Percentiles rank a stretch among this genome's conserved stretches.
phyloP scores from a whole-genome alignment of 768 basidiomycete genomes.

The Tylopilus felleus region DNA sequence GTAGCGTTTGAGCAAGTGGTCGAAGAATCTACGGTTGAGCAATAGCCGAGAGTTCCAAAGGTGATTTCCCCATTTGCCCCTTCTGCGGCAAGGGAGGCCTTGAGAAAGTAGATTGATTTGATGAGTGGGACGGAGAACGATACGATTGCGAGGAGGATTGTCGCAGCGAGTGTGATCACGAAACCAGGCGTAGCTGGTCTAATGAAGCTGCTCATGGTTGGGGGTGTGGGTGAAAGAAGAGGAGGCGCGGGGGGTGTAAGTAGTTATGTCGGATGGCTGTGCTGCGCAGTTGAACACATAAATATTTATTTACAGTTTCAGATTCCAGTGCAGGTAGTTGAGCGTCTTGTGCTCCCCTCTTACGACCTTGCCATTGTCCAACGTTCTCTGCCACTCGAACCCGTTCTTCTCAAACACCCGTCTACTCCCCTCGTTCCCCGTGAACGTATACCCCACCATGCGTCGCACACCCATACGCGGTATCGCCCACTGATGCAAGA shows the following conservation, averaged over 20 bases:
- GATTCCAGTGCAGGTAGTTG: constrained; percentile 36
- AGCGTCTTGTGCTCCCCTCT: constrained; percentile 38
- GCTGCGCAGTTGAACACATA: not conserved
- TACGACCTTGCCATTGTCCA: constrained; percentile 38
- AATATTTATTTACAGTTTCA: not conserved
- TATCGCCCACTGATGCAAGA: constrained; percentile 59
- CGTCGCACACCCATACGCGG: constrained; percentile 57
- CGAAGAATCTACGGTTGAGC: constrained; percentile 51
- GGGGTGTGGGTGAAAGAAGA: not conserved
- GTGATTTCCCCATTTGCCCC: constrained; percentile 60
- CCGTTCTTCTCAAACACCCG: constrained; percentile 69
- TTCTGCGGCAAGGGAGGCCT: constrained; percentile 54
- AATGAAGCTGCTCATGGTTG: constrained; percentile 58
- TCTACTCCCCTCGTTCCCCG: constrained; percentile 56
- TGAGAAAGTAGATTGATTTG: constrained; percentile 87
- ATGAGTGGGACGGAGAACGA: constrained; percentile 89
- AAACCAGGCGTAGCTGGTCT: constrained; percentile 91
- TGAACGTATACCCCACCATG: constrained; percentile 44
- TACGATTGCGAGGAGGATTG: constrained; percentile 76
- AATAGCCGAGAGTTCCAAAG: constrained; percentile 91
- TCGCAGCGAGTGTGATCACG: constrained; percentile 74
- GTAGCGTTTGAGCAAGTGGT: constrained; percentile 75
- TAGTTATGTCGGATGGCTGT: constrained; percentile 10
- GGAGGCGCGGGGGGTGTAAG: not conserved
- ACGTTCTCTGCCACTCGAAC: constrained; percentile 40